Percentiles rank a stretch among this genome's conserved stretches.
Conservation (phyloP, 305 asterid species). For the Stenogyne calaminthoides region DNA sequence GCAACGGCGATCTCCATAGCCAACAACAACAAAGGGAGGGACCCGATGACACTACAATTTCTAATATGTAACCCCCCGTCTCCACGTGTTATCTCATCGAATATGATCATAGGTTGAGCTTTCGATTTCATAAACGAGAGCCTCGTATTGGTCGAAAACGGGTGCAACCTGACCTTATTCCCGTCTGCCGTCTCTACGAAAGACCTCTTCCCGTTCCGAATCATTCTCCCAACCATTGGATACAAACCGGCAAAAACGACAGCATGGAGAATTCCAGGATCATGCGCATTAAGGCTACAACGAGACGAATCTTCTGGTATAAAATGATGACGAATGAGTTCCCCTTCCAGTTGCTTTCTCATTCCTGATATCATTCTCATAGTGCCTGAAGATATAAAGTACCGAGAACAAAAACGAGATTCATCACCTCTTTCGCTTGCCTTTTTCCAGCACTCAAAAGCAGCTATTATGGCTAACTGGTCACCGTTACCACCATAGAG, state of each 20-base stretch:
- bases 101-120: conserved; percentile 54
- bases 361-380: conserved; percentile 73
- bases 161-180: conserved; percentile 79
- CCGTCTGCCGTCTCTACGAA: conserved; percentile 72
- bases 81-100: conserved; percentile 91
- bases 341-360: conserved; percentile 77
- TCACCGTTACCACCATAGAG: conserved; percentile 79
- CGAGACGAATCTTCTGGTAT: conserved; percentile 56
- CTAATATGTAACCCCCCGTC: conserved; percentile 78
- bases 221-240: conserved; percentile 88
- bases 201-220: conserved; percentile 51
- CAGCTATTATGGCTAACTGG: conserved; percentile 89
- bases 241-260: conserved; percentile 83
- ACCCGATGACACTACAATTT: conserved; percentile 68
- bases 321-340: conserved; percentile 63
- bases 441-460: conserved; percentile 80
- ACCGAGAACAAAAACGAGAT: conserved; percentile 63
- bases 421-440: conserved; percentile 73
- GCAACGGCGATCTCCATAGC: conserved; percentile 88
- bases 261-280: conserved; percentile 83
- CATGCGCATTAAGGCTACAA: conserved; percentile 67
- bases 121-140: conserved; percentile 38
- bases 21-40: conserved; percentile 72
- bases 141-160: conserved; percentile 58
- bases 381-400: conserved; percentile 62